A percentile compares a stretch with the other conserved stretches of the same genome.
Conservation (phyloP, 2,329 filamentous ascomycete species). For the Camillea tinctor region DNA sequence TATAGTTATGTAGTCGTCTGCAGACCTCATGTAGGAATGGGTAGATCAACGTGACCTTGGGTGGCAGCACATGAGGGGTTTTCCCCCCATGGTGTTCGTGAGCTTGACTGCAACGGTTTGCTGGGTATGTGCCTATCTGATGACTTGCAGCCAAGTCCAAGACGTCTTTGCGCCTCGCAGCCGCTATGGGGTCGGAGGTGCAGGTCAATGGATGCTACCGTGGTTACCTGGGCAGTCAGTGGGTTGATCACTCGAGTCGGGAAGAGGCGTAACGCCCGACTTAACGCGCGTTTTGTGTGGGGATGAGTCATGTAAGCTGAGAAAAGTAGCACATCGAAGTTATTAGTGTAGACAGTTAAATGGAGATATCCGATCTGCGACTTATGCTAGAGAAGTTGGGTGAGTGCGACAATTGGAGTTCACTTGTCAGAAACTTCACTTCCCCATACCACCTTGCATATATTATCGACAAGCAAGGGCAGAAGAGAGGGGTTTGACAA, state of each 20-base stretch:
- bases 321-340: background rate
- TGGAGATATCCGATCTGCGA: background rate
- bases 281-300: background rate
- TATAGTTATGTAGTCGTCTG: background rate
- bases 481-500: constrained; percentile 11
- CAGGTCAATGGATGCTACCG: too few relatives aligned
- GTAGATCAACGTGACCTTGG: background rate
- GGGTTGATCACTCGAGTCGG: too few relatives aligned
- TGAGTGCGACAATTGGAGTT: background rate
- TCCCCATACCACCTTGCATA: constrained; percentile 5
- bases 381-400: background rate
- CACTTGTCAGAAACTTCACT: background rate
- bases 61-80: background rate
- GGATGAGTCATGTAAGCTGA: background rate
- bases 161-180: background rate
- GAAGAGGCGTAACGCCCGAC: too few relatives aligned
- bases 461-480: constrained; percentile 23
- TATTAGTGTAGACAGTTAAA: too few relatives aligned
- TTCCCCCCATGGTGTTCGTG: background rate
- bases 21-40: background rate
- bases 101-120: background rate
- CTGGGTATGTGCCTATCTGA: background rate
- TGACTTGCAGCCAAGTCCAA: background rate
- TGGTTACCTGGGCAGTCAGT: too few relatives aligned
- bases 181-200: background rate